These are phyloP conservation scores for Pleurotus citrinopileatus DNA, from an alignment of 768 basidiomycete species.

Conservation along the genomic window DNA sequence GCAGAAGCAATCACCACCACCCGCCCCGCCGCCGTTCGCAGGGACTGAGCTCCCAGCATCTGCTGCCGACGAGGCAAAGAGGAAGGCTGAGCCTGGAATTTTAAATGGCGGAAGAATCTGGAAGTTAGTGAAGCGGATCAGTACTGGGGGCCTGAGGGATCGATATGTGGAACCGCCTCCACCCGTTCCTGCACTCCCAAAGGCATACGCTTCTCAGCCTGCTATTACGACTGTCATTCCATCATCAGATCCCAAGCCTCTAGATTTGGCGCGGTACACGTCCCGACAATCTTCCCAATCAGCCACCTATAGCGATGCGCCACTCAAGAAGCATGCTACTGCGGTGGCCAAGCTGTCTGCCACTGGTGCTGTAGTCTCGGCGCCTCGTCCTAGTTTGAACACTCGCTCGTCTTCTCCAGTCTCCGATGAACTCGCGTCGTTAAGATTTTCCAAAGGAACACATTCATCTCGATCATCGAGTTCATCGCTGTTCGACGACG, in stretches of 20 bases:
- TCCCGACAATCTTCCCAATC: slow-evolving; percentile 22
- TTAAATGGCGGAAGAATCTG: slow-evolving; percentile 46
- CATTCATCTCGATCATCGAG: slow-evolving; percentile 49
- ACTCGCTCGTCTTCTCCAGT: slow-evolving; percentile 62
- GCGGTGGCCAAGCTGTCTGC: slow-evolving; percentile 13
- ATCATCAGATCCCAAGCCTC: slow-evolving; percentile 15
- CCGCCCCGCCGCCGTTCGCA: too few relatives aligned
- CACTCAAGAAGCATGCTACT: slow-evolving; percentile 12
- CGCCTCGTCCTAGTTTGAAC: slow-evolving; percentile 40
- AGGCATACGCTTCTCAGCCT: slow-evolving; percentile 23
- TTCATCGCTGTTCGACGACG: slow-evolving; percentile 49
- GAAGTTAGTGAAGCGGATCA: slow-evolving; percentile 71
- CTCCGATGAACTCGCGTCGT: slow-evolving; percentile 55
- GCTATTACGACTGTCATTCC: slow-evolving; percentile 13
- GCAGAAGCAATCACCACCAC: background rate
- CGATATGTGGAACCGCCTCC: slow-evolving; percentile 42
- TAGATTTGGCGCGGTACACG: slow-evolving; percentile 18
- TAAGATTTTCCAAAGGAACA: slow-evolving; percentile 45
- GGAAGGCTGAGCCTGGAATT: background rate
- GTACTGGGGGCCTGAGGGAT: slow-evolving; percentile 60
- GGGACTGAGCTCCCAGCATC: background rate
- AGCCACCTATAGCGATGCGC: slow-evolving; percentile 11
- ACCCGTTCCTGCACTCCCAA: slow-evolving; percentile 61
- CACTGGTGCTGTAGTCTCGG: slow-evolving; percentile 3
- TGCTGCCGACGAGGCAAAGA: background rate